Evolutionary conservation across 2,329 filamentous ascomycete species (phyloP).

Genomic region (Tolypocladium amazonense): DNA sequence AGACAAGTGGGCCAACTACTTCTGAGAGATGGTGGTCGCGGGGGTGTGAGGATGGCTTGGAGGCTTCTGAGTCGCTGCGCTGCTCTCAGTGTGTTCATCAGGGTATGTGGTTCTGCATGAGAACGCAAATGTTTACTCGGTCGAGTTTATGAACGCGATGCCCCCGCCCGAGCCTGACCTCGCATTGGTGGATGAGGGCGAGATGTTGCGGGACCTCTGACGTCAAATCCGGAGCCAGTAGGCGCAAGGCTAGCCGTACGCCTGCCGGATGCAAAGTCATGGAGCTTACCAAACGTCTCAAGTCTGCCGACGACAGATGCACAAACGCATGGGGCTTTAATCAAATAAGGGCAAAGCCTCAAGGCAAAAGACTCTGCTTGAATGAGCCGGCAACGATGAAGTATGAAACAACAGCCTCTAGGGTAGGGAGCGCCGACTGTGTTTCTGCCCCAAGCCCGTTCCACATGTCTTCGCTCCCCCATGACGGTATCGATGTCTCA

Average conservation of each 20-base stretch:
- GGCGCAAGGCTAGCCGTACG: too few species aligned
- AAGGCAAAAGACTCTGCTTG: not conserved
- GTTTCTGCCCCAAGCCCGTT: not conserved
- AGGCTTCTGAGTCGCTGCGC: conserved; percentile 13
- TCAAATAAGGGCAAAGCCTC: not conserved
- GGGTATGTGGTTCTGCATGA: not conserved
- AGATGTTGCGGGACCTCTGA: not conserved
- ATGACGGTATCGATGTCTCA: not conserved
- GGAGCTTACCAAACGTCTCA: not conserved
- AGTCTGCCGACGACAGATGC: not conserved
- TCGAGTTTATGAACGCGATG: not conserved
- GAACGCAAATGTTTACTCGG: not conserved
- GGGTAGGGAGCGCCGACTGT: not conserved
- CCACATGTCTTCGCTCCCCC: not conserved
- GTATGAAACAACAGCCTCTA: not conserved
- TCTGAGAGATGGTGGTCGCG: conserved; percentile 3
- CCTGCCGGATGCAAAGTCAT: too few species aligned
- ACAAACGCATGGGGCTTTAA: not conserved
- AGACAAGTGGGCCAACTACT: not conserved
- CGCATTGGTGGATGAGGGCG: not conserved
- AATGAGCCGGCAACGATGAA: not conserved
- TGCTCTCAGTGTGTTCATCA: conserved; percentile 15
- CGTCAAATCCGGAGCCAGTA: too few species aligned
- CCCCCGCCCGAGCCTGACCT: not conserved
- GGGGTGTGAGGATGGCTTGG: conserved; percentile 7